These are phyloP conservation scores for Arthroderma sp. DNA, from an alignment of 2,329 filamentous ascomycete species.

Conservation along the genomic window DNA sequence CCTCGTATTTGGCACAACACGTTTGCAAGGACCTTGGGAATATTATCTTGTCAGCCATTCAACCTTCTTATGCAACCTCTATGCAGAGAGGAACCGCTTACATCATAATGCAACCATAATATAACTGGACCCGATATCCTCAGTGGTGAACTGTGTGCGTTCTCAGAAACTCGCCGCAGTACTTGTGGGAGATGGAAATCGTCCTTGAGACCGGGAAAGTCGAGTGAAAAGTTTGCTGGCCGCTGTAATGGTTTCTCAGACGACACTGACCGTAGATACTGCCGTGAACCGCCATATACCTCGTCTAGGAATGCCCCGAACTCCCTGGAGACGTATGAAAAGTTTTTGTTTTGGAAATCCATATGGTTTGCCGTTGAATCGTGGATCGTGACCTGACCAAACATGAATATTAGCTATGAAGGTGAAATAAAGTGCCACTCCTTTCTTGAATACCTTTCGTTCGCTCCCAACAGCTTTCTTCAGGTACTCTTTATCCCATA, in stretches of 20 bases:
- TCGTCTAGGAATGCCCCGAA: conserved; percentile 56
- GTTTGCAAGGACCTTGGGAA: conserved; percentile 63
- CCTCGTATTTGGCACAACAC: conserved; percentile 68
- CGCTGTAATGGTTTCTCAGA: conserved; percentile 51
- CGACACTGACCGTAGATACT: conserved; percentile 72
- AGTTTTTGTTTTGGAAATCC: conserved; percentile 76
- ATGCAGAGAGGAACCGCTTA: conserved; percentile 20
- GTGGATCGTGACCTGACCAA: conserved; percentile 56
- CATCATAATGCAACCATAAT: conserved; percentile 87
- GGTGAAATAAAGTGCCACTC: not conserved
- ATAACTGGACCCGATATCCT: conserved; percentile 67
- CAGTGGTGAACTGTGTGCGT: conserved; percentile 63
- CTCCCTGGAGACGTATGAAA: conserved; percentile 54
- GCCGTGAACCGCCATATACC: conserved; percentile 44
- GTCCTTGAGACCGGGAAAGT: conserved; percentile 55
- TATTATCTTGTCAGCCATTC: conserved; percentile 7
- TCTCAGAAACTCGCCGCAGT: conserved; percentile 46
- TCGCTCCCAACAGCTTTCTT: conserved; percentile 46
- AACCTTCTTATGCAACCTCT: not conserved
- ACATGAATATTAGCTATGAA: conserved; percentile 5
- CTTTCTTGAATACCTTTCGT: conserved; percentile 38
- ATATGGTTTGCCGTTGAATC: conserved; percentile 52
- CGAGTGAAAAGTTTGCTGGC: conserved; percentile 55
- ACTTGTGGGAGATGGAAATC: conserved; percentile 59
- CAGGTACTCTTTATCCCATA: conserved; percentile 60